A percentile compares a stretch with the other conserved stretches of the same genome.
These are phyloP conservation scores for Penicillium sp. DNA, from an alignment of 2,329 filamentous ascomycete species.

Conservation along the genomic window DNA sequence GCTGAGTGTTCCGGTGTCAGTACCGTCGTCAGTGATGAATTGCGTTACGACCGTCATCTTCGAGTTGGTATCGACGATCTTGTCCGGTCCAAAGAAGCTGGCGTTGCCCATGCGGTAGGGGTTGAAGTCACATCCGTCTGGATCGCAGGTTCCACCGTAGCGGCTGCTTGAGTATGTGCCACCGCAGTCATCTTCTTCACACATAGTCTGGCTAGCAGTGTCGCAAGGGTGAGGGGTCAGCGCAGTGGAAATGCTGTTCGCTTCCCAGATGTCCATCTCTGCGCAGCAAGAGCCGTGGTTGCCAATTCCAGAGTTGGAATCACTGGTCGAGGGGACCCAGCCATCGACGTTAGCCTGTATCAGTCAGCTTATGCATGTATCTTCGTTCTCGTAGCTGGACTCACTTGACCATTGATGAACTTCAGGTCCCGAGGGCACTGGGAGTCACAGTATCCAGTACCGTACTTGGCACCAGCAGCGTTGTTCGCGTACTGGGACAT, in stretches of 20 bases:
- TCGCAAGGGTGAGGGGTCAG: slow-evolving; percentile 67
- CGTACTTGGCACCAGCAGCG: slow-evolving; percentile 60
- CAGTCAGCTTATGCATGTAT: not conserved
- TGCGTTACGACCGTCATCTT: slow-evolving; percentile 68
- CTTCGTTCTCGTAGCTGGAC: not conserved
- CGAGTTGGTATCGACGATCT: slow-evolving; percentile 59
- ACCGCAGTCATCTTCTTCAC: slow-evolving; percentile 54
- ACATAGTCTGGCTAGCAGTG: slow-evolving; percentile 51
- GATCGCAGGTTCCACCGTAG: slow-evolving; percentile 65
- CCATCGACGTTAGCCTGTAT: slow-evolving; percentile 54
- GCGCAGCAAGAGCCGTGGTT: slow-evolving; percentile 63
- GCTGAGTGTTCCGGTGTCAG: slow-evolving; percentile 54
- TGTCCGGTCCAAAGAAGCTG: slow-evolving; percentile 62
- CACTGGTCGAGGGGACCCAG: slow-evolving; percentile 53
- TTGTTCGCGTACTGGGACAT: slow-evolving; percentile 51
- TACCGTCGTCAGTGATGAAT: slow-evolving; percentile 57
- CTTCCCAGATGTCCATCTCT: slow-evolving; percentile 72
- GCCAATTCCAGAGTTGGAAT: slow-evolving; percentile 56
- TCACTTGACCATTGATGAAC: slow-evolving; percentile 40
- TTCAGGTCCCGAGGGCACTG: slow-evolving; percentile 57
- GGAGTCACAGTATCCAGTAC: slow-evolving; percentile 65
- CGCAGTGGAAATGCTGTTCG: slow-evolving; percentile 65
- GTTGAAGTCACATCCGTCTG: slow-evolving; percentile 72
- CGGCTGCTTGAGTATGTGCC: slow-evolving; percentile 55
- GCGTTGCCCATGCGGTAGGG: slow-evolving; percentile 65